Conservation (phyloP, 2,329 filamentous ascomycete species). For the Pleomassaria siparia region DNA sequence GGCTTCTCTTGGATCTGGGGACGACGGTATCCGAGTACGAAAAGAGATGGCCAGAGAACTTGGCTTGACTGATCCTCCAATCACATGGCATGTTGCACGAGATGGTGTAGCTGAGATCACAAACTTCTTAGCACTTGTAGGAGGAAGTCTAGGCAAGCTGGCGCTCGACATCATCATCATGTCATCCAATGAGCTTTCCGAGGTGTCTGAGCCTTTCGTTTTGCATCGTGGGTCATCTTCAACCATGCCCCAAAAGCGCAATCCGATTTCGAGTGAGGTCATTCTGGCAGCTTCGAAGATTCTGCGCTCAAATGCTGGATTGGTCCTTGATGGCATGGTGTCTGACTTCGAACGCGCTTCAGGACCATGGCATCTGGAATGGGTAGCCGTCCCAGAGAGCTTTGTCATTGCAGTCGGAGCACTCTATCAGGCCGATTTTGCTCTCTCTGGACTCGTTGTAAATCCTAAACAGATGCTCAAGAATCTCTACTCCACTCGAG, state of each 20-base stretch:
- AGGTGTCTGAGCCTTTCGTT: slow-evolving; percentile 56
- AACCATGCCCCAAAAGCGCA: slow-evolving; percentile 52
- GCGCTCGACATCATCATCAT: slow-evolving; percentile 60
- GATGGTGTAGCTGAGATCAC: slow-evolving; percentile 57
- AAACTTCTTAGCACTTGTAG: slow-evolving; percentile 57
- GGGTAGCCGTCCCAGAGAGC: slow-evolving; percentile 57
- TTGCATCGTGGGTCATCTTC: slow-evolving; percentile 38
- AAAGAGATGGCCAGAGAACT: slow-evolving; percentile 53
- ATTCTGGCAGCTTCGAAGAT: slow-evolving; percentile 59
- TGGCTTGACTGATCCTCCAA: slow-evolving; percentile 51
- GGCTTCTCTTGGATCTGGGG: slow-evolving; percentile 53
- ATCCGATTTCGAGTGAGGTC: slow-evolving; percentile 60
- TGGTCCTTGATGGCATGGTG: slow-evolving; percentile 60
- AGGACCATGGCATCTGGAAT: slow-evolving; percentile 62
- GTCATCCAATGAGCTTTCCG: slow-evolving; percentile 58
- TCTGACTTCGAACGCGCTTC: slow-evolving; percentile 60
- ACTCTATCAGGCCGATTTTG: slow-evolving; percentile 57
- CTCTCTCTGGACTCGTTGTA: slow-evolving; percentile 54
- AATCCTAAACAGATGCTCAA: slow-evolving; percentile 52
- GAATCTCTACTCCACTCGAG: slow-evolving; percentile 55
- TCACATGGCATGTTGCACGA: slow-evolving; percentile 61
- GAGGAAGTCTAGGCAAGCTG: slow-evolving; percentile 57
- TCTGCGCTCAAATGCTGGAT: slow-evolving; percentile 53
- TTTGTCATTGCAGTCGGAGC: slow-evolving; percentile 58
- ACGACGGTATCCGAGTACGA: slow-evolving; percentile 53